Evolutionary conservation across 2,329 filamentous ascomycete species (phyloP).

Genomic region (Trichoderma harzianum): DNA sequence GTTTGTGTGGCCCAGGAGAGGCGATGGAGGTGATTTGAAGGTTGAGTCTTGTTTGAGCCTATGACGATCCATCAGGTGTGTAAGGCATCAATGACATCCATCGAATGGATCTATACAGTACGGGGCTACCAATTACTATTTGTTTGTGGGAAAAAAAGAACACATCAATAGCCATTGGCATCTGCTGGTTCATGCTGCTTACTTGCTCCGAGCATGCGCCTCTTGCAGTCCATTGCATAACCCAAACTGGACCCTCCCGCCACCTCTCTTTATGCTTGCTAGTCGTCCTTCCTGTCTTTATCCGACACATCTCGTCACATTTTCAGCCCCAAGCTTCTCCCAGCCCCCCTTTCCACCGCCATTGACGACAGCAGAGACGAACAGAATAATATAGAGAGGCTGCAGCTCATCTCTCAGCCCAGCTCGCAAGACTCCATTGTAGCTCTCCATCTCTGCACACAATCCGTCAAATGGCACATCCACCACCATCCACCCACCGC

Average conservation of each 20-base stretch:
- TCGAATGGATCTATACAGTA: background rate
- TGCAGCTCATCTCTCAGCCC: slow-evolving; percentile 4
- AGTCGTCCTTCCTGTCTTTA: background rate
- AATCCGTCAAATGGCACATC: background rate
- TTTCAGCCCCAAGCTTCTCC: background rate
- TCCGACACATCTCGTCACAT: background rate
- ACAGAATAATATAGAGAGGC: background rate
- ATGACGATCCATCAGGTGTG: background rate
- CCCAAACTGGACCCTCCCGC: background rate
- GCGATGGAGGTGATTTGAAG: background rate
- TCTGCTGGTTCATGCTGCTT: background rate
- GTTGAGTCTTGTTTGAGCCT: background rate
- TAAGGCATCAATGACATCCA: background rate
- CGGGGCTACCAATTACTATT: no score
- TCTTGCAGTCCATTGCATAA: background rate
- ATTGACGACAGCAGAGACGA: background rate
- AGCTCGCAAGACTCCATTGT: background rate
- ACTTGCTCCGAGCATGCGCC: background rate
- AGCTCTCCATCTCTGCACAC: background rate
- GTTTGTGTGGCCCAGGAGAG: background rate
- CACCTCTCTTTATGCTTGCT: background rate
- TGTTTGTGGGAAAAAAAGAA: no score
- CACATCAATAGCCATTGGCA: no score
- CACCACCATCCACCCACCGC: no score
- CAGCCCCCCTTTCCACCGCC: slow-evolving; percentile 1